Percentiles rank a stretch among this genome's conserved stretches.
phyloP scores from a whole-genome alignment of 1,284 basidiomycete species.

The Apiotrichum sp. region DNA sequence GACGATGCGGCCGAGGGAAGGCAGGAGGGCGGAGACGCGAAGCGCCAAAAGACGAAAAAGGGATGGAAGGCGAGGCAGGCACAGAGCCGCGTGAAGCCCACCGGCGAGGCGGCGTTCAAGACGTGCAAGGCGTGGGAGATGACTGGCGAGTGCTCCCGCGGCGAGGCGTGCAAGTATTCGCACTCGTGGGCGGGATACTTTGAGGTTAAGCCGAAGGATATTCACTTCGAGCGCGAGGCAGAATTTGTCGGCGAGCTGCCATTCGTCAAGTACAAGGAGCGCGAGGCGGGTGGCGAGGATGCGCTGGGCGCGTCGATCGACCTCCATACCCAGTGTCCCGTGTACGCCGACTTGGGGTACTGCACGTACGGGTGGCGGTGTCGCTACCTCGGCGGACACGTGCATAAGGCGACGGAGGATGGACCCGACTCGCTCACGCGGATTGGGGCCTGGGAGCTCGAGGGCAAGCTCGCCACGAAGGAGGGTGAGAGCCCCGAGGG shows the following conservation, averaged over 20 bases:
- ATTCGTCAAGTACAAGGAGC: constrained; percentile 48
- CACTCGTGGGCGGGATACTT: constrained; percentile 77
- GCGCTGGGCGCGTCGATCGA: constrained; percentile 28
- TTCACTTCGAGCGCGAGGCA: constrained; percentile 54
- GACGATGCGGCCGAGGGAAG: constrained; percentile 65
- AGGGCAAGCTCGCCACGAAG: constrained; percentile 55
- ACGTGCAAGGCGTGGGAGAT: constrained; percentile 41
- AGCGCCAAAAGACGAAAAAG: constrained; percentile 50
- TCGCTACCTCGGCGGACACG: constrained; percentile 77
- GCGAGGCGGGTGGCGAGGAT: constrained; percentile 26
- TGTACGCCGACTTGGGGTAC: constrained; percentile 65
- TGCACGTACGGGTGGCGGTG: constrained; percentile 87
- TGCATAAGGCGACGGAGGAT: constrained; percentile 28
- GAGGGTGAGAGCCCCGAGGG: constrained; percentile 48
- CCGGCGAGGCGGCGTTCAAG: constrained; percentile 30
- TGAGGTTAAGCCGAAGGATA: constrained; percentile 65
- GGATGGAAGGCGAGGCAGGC: constrained; percentile 62
- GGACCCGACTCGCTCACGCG: constrained; percentile 3
- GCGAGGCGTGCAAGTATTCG: constrained; percentile 59
- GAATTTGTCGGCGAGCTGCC: constrained; percentile 51
- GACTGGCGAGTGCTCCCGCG: constrained; percentile 24
- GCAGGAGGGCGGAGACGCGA: constrained; percentile 23
- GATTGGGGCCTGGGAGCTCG: constrained; percentile 6
- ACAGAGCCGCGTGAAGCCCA: constrained; percentile 63
- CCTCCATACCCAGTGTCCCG: constrained; percentile 56